Evolutionary conservation across 2,329 filamentous ascomycete species (phyloP), one percentile per base, ranked within the genome.

Genomic region (Elsinoe perseae): DNA sequence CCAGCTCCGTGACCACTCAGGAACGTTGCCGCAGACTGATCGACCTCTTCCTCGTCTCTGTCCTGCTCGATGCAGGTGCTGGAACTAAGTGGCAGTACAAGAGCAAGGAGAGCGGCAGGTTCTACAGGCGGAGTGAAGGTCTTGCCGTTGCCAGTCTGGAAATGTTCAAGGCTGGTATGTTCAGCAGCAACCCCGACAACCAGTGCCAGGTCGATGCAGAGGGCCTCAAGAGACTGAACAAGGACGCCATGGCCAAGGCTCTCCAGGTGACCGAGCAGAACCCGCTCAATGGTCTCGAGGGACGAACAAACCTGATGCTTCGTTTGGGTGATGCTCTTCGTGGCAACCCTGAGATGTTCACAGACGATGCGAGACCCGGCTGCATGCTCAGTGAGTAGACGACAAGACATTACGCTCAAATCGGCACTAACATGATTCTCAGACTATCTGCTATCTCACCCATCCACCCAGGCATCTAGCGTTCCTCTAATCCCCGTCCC

Each of bases 361-460:
- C 92, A 21, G 78, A 80, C 1, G 84, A 91, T 66, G 87, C 85
- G 53, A 80, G 93, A 57, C 93, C 93, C 9, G 93, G 93, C 63
- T 95, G 95, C 69, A 90, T 98, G 84, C 83, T 97, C 60, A 89
- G 89, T 93, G 77, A 64, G 80, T 56, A 2, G 12, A 14, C 48
- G 60, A 54, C 52, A 36, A 52, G 59, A 7, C 14, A 12, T 32
- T 23, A 36, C 8, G 23, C 36, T 21, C n/a, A 42, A 62, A n/a
- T 27, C 25, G 6, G 7, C 23, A 32, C 57, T 44, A 59, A 55
- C 64, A 59, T 63, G 58, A n/a, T 36, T 23, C 5, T 28, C 64
- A 91, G 92, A 97, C 70, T 91, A 95, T 68, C 82, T 97, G n/a
- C 80, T 97, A 36, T 87, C 87, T 2, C 93, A 97, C 67, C 88